Evolutionary conservation across 106 monocot genomes (phyloP), one percentile per base, ranked within the genome.

Genomic region (Acorus gramineus): DNA sequence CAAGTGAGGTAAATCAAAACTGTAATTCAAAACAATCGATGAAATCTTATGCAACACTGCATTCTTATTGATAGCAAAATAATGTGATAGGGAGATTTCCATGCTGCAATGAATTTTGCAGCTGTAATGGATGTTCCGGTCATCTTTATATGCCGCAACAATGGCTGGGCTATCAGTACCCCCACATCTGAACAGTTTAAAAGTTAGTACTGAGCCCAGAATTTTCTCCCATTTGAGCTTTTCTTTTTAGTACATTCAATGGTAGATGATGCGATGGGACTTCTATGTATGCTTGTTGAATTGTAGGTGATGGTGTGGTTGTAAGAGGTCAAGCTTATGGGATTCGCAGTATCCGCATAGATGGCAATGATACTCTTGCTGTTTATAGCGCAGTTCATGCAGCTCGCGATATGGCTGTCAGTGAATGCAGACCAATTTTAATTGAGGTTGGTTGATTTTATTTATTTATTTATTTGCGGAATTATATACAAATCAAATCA

Each of bases 121-220:
- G 87, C 96, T 50, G 96, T 96, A 45, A 73, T 81, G 83, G 96
- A 90, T 73, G 82, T 58, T 11, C 96, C 96, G 4, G 78, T 83
- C 8, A 69, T 96, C 4, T 91, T 96, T 73, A 91, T 96, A 76
- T 96, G 96, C 57, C 78, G 91, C 43, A 91, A 96, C 73, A 96
- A 91, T 77, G 96, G 96, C 47, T 96, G 91, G 96, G 90, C 91
- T 11, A 91, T 96, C 57, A 96, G 96, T 62, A 96, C 91, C 50
- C 96, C 91, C 2, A 85, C 82, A 57, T 71, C 72, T n/a, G 91
- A 96, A 70, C 96, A 96, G 57, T 96, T 91, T 61, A 77, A 83
- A 79, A 83, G 96, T 96, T 71, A 57, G 3, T 7, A 74, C 44
- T 46, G 3, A 59, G 8, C 3, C 6, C 8, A 46, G 12, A n/a